Evolutionary conservation across 768 basidiomycete species (phyloP).

Genomic region (Atractiella rhizophila): DNA sequence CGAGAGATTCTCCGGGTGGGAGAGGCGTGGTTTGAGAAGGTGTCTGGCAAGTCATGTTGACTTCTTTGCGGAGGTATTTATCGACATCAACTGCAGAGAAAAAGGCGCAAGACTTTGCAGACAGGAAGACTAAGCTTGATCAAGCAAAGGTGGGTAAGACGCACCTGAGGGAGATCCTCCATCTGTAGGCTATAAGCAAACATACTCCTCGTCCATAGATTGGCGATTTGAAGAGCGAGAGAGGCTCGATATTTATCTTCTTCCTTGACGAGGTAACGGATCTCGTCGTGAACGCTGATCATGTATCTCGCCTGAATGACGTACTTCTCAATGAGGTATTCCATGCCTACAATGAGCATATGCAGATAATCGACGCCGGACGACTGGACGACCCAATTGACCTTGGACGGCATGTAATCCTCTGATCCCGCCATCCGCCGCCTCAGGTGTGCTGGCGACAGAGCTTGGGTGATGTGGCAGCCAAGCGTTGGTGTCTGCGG

Average conservation of each 20-base stretch:
- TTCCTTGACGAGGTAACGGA: conserved; percentile 74
- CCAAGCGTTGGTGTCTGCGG: conserved; percentile 82
- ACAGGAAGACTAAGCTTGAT: neutral
- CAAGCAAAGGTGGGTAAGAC: conserved; percentile 1
- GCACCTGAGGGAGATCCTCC: conserved; percentile 81
- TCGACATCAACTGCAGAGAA: conserved; percentile 94
- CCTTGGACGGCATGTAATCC: conserved; percentile 82
- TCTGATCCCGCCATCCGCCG: conserved; percentile 28
- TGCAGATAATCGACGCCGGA: conserved; percentile 97
- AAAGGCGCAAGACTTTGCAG: conserved; percentile 36
- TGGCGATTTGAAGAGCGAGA: conserved; percentile 77
- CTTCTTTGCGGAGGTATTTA: conserved; percentile 71
- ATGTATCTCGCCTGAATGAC: conserved; percentile 73
- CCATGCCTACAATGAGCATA: conserved; percentile 83
- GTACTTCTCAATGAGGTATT: conserved; percentile 51
- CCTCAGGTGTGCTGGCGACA: conserved; percentile 60
- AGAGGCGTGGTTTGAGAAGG: conserved; percentile 67
- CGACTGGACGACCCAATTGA: conserved; percentile 98
- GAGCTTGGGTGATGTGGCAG: conserved; percentile 74
- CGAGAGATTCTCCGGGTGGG: conserved; percentile 61
- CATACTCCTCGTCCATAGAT: conserved; percentile 74
- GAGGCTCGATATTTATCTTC: conserved; percentile 73
- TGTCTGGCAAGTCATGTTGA: conserved; percentile 82
- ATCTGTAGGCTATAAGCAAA: conserved; percentile 85
- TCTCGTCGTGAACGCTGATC: conserved; percentile 88